Percentiles rank a stretch among this genome's conserved stretches.
These are phyloP conservation scores for Irpex rosettiformis DNA, from an alignment of 1,284 basidiomycete species.

Conservation along the genomic window DNA sequence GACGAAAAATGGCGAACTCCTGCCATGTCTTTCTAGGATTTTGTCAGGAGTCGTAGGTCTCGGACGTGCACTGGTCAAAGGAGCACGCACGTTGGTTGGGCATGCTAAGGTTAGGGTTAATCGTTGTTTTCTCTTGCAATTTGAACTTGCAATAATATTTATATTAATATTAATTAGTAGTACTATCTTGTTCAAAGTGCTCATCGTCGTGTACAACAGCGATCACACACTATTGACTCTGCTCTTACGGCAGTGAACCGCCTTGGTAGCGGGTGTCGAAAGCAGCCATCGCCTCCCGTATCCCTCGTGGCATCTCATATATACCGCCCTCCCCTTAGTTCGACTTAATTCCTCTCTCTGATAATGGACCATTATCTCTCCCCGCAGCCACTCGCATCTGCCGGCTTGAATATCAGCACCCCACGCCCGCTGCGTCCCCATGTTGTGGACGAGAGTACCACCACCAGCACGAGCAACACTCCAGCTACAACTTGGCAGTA, in stretches of 20 bases:
- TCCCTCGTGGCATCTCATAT: conserved; percentile 4
- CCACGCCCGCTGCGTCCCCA: conserved; percentile 13
- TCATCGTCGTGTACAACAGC: not conserved
- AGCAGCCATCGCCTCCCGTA: not conserved
- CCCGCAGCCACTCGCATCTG: conserved; percentile 1
- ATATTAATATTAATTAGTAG: too few relatives aligned
- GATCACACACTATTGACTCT: not conserved
- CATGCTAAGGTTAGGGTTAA: not conserved
- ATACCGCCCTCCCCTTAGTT: not conserved
- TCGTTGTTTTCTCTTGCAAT: not conserved
- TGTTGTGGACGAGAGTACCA: not conserved
- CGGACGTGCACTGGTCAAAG: not conserved
- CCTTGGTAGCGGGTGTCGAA: not conserved
- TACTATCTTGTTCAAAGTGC: too few relatives aligned
- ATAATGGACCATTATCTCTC: conserved; percentile 9
- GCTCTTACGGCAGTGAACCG: not conserved
- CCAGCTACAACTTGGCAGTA: conserved; percentile 5
- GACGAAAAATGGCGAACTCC: not conserved
- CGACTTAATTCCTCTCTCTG: not conserved
- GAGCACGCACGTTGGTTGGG: conserved; percentile 3
- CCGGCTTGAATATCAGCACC: conserved; percentile 5
- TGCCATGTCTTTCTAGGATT: not conserved
- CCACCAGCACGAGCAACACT: not conserved
- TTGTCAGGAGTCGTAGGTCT: too few relatives aligned
- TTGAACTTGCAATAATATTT: too few relatives aligned